Conservation (phyloP, 768 basidiomycete species). For the Calocybe gangraenosa region DNA sequence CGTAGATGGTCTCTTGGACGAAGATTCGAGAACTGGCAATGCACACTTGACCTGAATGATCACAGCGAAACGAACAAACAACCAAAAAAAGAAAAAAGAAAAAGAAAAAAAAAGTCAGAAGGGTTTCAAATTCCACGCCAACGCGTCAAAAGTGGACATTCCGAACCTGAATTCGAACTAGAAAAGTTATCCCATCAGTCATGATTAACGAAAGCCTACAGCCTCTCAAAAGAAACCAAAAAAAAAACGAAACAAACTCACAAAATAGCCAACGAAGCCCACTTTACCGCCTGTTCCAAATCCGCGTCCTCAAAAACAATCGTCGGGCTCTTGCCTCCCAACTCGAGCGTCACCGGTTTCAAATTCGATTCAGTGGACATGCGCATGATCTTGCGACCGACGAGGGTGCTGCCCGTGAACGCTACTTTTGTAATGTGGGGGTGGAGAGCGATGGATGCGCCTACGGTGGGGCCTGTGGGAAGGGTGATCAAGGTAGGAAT, state of each 20-base stretch:
- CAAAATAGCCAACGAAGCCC: constrained; percentile 72
- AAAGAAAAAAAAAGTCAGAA: too few relatives aligned
- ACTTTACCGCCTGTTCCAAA: constrained; percentile 65
- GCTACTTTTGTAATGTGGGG: constrained; percentile 61
- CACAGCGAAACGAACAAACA: too few relatives aligned
- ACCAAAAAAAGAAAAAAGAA: too few relatives aligned
- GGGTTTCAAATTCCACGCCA: background rate
- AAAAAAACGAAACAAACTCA: constrained; percentile 21
- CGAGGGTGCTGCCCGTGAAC: constrained; percentile 79
- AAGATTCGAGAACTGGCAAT: constrained; percentile 80
- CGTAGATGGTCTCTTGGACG: constrained; percentile 77
- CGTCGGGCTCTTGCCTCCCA: constrained; percentile 71
- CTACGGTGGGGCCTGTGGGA: constrained; percentile 52
- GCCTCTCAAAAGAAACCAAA: background rate
- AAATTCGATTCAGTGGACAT: constrained; percentile 76
- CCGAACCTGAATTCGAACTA: constrained; percentile 27
- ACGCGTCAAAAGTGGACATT: background rate
- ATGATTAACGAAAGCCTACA: background rate
- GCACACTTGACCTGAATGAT: constrained; percentile 56
- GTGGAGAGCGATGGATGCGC: constrained; percentile 57
- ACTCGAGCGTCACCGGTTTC: constrained; percentile 78
- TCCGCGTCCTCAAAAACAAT: constrained; percentile 74
- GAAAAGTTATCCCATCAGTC: background rate
- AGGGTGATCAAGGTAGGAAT: too few relatives aligned
- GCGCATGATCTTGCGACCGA: constrained; percentile 76